Base-by-base conservation (phyloP, 1,284 basidiomycete species). In the Thecaphora thlaspeos region DNA sequence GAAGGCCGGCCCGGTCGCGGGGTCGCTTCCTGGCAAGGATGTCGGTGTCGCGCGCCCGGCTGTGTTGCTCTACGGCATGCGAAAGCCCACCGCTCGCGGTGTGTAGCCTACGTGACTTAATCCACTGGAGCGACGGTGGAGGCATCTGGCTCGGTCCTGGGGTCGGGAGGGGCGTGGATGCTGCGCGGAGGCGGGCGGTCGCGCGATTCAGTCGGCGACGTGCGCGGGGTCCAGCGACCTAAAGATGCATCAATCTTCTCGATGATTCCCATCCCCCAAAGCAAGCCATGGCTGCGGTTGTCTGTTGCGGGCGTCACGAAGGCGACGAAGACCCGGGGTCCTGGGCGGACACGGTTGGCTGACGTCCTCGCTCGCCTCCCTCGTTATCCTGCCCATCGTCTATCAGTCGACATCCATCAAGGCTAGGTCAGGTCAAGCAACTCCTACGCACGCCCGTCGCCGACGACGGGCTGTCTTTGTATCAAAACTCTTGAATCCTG, bases 161-260 rank as follows among this genome's bases (percentile, higher is more conserved):
- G n/a, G n/a, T n/a, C n/a, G n/a, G n/a, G n/a, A n/a, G 18, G 39
- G 9, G 18, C 15, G 14, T 8, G 18, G 14, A 21, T 23, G 38
- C 34, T 18, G 7, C 3, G 14, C 14, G 41, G 30, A 32, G 2
- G 4, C 15, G 5, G 32, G 15, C 46, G 18, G 41, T 18, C 26
- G 21, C 18, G 46, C 30, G 37, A 32, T 21, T 21, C 37, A 11
- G 49, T 50, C 24, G 18, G 53, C 28, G 51, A 46, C 57, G 61
- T 32, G 61, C 49, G 46, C 55, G 58, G 45, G 48, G 55, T 55
- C 48, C 48, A 46, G 57, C 62, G 54, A 59, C 57, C 58, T 50
- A 45, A 57, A 48, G 62, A 65, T 65, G 62, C 43, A 65, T 58
- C 52, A 57, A 65, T 65, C 62, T 65, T 65, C 62, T 65, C 62